Conservation (phyloP, 768 basidiomycete species). For the Clitopilus hobsonii region DNA sequence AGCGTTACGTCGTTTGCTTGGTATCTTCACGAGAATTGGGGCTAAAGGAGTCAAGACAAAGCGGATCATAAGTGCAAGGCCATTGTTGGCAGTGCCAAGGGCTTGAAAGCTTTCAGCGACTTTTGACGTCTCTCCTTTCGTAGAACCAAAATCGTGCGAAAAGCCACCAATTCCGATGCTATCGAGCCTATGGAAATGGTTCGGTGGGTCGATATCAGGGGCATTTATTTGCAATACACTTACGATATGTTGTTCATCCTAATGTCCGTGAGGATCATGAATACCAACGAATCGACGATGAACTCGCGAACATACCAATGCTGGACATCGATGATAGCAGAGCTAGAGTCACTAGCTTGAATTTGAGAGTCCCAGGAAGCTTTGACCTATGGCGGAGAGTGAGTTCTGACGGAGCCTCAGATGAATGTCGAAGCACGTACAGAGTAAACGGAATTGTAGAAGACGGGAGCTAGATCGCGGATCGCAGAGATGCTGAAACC, state of each 20-base stretch:
- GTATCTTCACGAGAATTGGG: slow-evolving; percentile 10
- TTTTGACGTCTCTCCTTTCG: slow-evolving; percentile 26
- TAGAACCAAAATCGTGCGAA: slow-evolving; percentile 37
- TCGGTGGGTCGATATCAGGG: background rate
- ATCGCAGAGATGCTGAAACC: slow-evolving; percentile 38
- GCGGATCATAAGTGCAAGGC: background rate
- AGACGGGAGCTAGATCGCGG: slow-evolving; percentile 28
- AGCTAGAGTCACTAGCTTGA: background rate
- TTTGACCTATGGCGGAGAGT: background rate
- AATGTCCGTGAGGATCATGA: background rate
- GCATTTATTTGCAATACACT: too few species aligned
- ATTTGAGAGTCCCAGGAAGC: background rate
- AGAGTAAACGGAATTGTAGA: slow-evolving; percentile 38
- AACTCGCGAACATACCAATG: slow-evolving; percentile 25
- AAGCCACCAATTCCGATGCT: slow-evolving; percentile 41
- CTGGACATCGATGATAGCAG: slow-evolving; percentile 30
- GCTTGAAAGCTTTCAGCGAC: slow-evolving; percentile 22
- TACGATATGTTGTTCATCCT: slow-evolving; percentile 40
- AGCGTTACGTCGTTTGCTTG: slow-evolving; percentile 5
- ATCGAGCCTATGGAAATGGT: slow-evolving; percentile 27
- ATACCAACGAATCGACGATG: too few species aligned
- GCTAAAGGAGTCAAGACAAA: slow-evolving; percentile 6
- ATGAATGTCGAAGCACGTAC: slow-evolving; percentile 14
- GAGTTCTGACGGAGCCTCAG: background rate
- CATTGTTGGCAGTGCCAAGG: slow-evolving; percentile 6